Evolutionary conservation across 2,329 filamentous ascomycete genomes (phyloP).

Genomic region (Trematosphaeria pertusa): DNA sequence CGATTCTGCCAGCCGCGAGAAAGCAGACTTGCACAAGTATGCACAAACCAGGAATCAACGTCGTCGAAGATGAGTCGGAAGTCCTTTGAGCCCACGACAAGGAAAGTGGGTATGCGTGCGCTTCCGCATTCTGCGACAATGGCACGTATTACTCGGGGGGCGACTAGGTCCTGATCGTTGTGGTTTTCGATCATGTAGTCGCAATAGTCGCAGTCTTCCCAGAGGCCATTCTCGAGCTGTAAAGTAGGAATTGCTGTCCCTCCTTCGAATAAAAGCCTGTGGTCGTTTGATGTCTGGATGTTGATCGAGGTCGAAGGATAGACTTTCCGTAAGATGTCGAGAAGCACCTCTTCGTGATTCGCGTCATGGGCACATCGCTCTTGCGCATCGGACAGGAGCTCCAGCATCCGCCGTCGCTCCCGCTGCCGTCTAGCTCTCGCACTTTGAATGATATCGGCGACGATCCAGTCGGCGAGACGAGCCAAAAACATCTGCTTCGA

Average conservation of each 20-base stretch:
- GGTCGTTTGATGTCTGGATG: slow-evolving; percentile 32
- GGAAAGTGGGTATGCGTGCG: slow-evolving; percentile 36
- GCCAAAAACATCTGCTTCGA: slow-evolving; percentile 43
- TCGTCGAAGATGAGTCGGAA: slow-evolving; percentile 56
- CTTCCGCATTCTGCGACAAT: slow-evolving; percentile 48
- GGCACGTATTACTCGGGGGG: slow-evolving; percentile 45
- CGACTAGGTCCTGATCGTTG: slow-evolving; percentile 42
- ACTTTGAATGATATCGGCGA: slow-evolving; percentile 52
- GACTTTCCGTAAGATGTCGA: slow-evolving; percentile 35
- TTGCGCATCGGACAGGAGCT: slow-evolving; percentile 40
- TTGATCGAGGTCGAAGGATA: slow-evolving; percentile 46
- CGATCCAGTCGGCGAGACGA: slow-evolving; percentile 50
- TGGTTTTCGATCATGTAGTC: slow-evolving; percentile 47
- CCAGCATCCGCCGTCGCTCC: slow-evolving; percentile 49
- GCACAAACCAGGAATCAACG: slow-evolving; percentile 55
- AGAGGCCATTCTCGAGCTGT: slow-evolving; percentile 49
- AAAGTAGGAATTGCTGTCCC: slow-evolving; percentile 31
- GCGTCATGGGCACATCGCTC: slow-evolving; percentile 26
- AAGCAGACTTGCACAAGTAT: slow-evolving; percentile 49
- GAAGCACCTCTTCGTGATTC: slow-evolving; percentile 32
- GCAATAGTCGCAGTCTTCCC: slow-evolving; percentile 53
- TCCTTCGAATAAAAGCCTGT: slow-evolving; percentile 32
- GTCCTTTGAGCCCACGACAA: slow-evolving; percentile 52
- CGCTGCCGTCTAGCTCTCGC: slow-evolving; percentile 48
- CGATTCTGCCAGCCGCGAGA: slow-evolving; percentile 50